Conservation (phyloP, 2,329 filamentous ascomycete species). For the Aaosphaeria pasadenensis region DNA sequence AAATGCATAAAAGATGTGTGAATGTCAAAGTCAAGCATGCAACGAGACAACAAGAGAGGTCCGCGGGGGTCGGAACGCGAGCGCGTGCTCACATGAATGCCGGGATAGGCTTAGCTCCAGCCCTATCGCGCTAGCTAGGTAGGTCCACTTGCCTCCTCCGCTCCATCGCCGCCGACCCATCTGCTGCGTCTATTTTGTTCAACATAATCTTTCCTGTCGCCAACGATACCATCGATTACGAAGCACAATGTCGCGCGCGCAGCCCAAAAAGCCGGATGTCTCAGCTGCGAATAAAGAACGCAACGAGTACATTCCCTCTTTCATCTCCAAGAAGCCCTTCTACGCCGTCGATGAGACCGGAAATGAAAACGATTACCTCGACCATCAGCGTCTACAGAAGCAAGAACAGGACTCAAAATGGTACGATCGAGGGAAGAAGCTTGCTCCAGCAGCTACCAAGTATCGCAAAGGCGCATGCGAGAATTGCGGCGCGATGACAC, state of each 20-base stretch:
- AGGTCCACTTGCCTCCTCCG: conserved; percentile 6
- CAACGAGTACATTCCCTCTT: conserved; percentile 96
- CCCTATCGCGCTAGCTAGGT: conserved; percentile 23
- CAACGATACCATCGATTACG: neutral
- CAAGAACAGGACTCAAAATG: conserved; percentile 72
- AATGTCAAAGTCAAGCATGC: too few relatives aligned
- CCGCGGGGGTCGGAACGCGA: too few relatives aligned
- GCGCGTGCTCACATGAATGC: too few relatives aligned
- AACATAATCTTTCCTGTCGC: neutral
- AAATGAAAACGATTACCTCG: conserved; percentile 79
- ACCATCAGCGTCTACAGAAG: conserved; percentile 86
- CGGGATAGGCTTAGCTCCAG: conserved; percentile 13
- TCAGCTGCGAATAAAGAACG: conserved; percentile 71
- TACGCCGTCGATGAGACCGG: conserved; percentile 77
- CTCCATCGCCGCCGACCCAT: neutral
- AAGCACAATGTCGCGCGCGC: conserved; percentile 44
- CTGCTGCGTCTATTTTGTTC: neutral
- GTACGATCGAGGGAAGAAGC: conserved; percentile 87
- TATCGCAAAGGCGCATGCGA: conserved; percentile 98
- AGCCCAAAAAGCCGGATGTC: conserved; percentile 50
- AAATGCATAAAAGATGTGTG: too few relatives aligned
- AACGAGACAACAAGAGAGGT: too few relatives aligned
- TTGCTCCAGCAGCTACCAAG: conserved; percentile 86
- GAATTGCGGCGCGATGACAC: conserved; percentile 96
- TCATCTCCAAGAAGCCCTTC: conserved; percentile 97